Base-by-base conservation (phyloP, 768 basidiomycete genomes). In the Guyanaporus albipodus region DNA sequence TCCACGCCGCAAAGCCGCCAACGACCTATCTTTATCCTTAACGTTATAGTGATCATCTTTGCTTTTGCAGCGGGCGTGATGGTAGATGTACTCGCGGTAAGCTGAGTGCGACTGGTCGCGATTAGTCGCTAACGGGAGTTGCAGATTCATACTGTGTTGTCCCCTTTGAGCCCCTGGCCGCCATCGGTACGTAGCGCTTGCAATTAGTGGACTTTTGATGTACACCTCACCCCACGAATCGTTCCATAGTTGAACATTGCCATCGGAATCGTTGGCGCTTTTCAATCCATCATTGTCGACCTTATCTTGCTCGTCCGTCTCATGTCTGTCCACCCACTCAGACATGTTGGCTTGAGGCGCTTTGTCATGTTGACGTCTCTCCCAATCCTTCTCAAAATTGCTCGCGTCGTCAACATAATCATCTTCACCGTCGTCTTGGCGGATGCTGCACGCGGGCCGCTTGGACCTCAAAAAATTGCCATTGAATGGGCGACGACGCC, bases 271-370 rank as follows among this genome's bases (percentile, higher is more conserved):
- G 42, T 67, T 7, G 68, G 68, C 2, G 50, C 53, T 8, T 58
- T 60, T 27, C 59, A 64, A 40, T 56, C 56, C 21, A 58, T 67
- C 28, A 38, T 67, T 4, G 63, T 67, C 12, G 67, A 68, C 29
- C 33, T 56, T 35, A 65, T 52, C 10, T 36, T 67, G 18, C 56
- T 67, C 18, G 29, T 64, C 17, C 67, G 67, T 38, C 57, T 67
- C 15, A 34, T 53, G 31, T 51, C 58, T 12, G 60, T 67, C 19
- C 42, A 68, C 24, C 64, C 66, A 5, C 48, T 49, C 36, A 32
- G 21, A 7, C 54, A 34, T 15, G 12, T 64, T 8, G 53, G 54
- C 8, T 26, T 31, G 8, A 21, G 14, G 12, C 56, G 53, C 3
- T 66, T 68, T 33, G 36, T 35, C 1, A 14, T 44, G 9, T 11